These are phyloP conservation scores for Aspergillus pseudoglaucus DNA, from an alignment of 2,329 filamentous ascomycete species.

Conservation along the genomic window DNA sequence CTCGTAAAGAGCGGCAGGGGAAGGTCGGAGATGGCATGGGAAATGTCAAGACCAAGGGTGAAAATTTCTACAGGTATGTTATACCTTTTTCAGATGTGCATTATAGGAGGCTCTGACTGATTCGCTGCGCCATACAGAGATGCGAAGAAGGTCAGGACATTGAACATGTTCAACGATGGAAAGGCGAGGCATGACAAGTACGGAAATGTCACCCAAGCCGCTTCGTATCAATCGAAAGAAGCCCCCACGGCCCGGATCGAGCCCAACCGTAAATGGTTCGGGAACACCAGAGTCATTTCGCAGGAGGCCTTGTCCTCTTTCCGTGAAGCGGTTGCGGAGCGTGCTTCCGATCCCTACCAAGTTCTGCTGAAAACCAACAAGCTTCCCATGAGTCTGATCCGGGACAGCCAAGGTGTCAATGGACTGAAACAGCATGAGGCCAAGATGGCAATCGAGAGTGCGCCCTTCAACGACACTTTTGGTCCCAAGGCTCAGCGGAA, in stretches of 20 bases:
- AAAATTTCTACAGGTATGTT: slow-evolving; percentile 87
- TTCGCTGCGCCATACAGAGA: slow-evolving; percentile 31
- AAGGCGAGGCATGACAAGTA: slow-evolving; percentile 72
- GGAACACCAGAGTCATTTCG: slow-evolving; percentile 82
- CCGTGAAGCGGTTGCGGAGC: slow-evolving; percentile 84
- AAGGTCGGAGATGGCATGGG: slow-evolving; percentile 79
- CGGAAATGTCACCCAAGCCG: slow-evolving; percentile 79
- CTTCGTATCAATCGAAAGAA: slow-evolving; percentile 76
- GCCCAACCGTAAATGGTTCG: slow-evolving; percentile 97
- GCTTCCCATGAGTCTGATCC: slow-evolving; percentile 89
- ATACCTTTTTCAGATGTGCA: neutral
- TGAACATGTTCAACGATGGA: slow-evolving; percentile 88
- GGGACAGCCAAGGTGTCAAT: slow-evolving; percentile 68
- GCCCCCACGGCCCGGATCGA: slow-evolving; percentile 79
- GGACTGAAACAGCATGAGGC: slow-evolving; percentile 87
- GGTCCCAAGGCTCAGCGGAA: slow-evolving; percentile 91
- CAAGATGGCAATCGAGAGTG: slow-evolving; percentile 85
- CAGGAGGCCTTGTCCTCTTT: slow-evolving; percentile 84
- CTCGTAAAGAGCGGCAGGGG: slow-evolving; percentile 75
- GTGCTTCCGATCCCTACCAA: slow-evolving; percentile 82
- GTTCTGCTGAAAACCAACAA: slow-evolving; percentile 97
- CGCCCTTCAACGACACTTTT: slow-evolving; percentile 82
- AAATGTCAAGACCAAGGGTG: slow-evolving; percentile 90
- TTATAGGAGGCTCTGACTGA: neutral
- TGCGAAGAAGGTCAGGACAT: slow-evolving; percentile 80